Conservation (phyloP, 345 rosid genomes). For the Brassica rapa region DNA sequence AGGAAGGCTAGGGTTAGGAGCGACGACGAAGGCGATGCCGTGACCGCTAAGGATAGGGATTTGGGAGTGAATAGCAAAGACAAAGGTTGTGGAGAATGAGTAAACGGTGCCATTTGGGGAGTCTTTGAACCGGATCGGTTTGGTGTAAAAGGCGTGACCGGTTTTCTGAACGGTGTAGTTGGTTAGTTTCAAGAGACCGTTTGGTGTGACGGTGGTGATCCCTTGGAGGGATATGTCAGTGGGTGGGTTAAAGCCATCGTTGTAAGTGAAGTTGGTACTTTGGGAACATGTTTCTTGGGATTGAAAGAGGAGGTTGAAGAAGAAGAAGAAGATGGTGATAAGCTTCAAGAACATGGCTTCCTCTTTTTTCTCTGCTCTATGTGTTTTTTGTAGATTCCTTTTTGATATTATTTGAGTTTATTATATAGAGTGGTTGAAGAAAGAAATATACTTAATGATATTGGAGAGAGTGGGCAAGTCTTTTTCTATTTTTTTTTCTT, state of each 20-base stretch:
- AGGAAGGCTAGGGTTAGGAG: constrained; percentile 45
- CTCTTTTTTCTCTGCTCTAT: background rate
- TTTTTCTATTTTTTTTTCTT: background rate
- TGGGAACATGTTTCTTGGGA: background rate
- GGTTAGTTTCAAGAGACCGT: constrained; percentile 59
- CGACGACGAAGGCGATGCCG: constrained; percentile 69
- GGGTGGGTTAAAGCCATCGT: background rate
- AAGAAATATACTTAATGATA: background rate
- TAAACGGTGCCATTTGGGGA: constrained; percentile 42
- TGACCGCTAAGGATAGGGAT: constrained; percentile 64
- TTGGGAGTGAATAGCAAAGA: constrained; percentile 41
- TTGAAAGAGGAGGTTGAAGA: constrained; percentile 6
- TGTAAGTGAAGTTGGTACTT: background rate
- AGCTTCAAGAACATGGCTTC: constrained; percentile 11
- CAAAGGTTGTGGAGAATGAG: constrained; percentile 61
- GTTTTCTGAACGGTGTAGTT: constrained; percentile 43
- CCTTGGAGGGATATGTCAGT: constrained; percentile 51
- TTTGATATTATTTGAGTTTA: background rate
- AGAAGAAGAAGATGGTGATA: background rate
- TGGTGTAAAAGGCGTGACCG: constrained; percentile 69
- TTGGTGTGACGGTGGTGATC: constrained; percentile 43
- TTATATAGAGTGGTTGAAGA: background rate
- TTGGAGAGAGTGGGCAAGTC: background rate
- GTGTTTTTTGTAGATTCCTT: background rate
- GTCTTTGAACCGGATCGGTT: constrained; percentile 56